A percentile compares a stretch with the other conserved stretches of the same genome.
Evolutionary conservation across 306 rosid genomes (phyloP).

Genomic region (Pueraria montana): DNA sequence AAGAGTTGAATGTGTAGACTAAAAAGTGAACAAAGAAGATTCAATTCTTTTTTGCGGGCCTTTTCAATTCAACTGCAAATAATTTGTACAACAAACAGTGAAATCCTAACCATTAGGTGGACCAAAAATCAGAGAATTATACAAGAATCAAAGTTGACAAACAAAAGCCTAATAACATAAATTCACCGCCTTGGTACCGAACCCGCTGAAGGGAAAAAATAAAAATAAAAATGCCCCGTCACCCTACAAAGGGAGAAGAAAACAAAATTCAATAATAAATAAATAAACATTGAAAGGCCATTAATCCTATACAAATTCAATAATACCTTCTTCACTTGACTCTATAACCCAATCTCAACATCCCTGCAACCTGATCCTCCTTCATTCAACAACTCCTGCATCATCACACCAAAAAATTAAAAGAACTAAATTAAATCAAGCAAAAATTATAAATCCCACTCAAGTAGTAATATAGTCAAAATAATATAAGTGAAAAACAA

Average conservation of each 20-base stretch:
- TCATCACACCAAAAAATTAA: neutral
- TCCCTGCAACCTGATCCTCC: constrained; percentile 64
- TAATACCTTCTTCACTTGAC: constrained; percentile 36
- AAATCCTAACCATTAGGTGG: constrained; percentile 46
- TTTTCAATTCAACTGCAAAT: constrained; percentile 48
- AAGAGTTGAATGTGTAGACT: neutral
- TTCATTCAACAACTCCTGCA: constrained; percentile 68
- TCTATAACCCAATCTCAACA: constrained; percentile 65
- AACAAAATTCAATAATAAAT: neutral
- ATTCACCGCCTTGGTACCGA: constrained; percentile 37
- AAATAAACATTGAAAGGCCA: neutral
- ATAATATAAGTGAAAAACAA: too few species aligned
- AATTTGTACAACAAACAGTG: constrained; percentile 67
- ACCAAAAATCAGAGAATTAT: constrained; percentile 41
- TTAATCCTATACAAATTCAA: constrained; percentile 34
- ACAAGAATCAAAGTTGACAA: constrained; percentile 42
- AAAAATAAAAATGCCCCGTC: constrained; percentile 10
- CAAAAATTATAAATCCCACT: too few species aligned
- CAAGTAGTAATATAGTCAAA: too few species aligned
- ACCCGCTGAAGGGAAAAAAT: constrained; percentile 46
- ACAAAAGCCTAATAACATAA: constrained; percentile 42
- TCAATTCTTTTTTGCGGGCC: neutral
- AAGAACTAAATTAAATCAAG: neutral
- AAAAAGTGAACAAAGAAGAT: neutral
- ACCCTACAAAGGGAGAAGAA: constrained; percentile 25